Evolutionary conservation across 169 alveolate genomes (phyloP).

Genomic region (Perkinsus marinus): DNA sequence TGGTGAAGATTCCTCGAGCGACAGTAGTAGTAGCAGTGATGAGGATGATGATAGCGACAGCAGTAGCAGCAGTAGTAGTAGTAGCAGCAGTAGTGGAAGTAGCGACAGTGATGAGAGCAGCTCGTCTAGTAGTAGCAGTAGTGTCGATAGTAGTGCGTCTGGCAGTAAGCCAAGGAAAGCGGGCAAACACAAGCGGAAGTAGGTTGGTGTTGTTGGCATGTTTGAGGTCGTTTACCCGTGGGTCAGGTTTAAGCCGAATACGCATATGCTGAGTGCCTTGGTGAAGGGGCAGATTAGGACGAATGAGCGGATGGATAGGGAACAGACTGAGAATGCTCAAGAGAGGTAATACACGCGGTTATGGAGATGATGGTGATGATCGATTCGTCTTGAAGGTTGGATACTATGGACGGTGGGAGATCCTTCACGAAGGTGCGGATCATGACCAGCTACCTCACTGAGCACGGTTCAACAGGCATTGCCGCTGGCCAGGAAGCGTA

Average conservation of each 20-base stretch:
- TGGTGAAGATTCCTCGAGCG: too few relatives aligned
- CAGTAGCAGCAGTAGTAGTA: too few relatives aligned
- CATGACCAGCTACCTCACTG: neutral
- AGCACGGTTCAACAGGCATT: neutral
- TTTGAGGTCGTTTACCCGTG: too few relatives aligned
- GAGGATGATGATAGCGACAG: neutral
- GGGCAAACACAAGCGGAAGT: neutral
- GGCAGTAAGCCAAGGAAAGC: neutral
- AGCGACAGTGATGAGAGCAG: neutral
- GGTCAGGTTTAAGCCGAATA: too few relatives aligned
- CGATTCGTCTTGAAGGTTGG: neutral
- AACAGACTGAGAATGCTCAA: too few relatives aligned
- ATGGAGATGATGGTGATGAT: too few relatives aligned
- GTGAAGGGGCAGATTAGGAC: neutral
- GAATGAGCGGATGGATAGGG: neutral
- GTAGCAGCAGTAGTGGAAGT: neutral
- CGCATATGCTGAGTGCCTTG: too few relatives aligned
- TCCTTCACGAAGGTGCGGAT: neutral
- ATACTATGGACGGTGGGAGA: neutral
- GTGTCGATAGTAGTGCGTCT: neutral
- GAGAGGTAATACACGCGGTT: too few relatives aligned
- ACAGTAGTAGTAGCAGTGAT: neutral
- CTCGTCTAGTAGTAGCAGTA: neutral
- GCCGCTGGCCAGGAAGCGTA: neutral
- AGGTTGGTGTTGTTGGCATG: neutral